phyloP scores from a whole-genome alignment of 2,329 filamentous ascomycete genomes.

The Fonsecaea pedrosoi region DNA sequence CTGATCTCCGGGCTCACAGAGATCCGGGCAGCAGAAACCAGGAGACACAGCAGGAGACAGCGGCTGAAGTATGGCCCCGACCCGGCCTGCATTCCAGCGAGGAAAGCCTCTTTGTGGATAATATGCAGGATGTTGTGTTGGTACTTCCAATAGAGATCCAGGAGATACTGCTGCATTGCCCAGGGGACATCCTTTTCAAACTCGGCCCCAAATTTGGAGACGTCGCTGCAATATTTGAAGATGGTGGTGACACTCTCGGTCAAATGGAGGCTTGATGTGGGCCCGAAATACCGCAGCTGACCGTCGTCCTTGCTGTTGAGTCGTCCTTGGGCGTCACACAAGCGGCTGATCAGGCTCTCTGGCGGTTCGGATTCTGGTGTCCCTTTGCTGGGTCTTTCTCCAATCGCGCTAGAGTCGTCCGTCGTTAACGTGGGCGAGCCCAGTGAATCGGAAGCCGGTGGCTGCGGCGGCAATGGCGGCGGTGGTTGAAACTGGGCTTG shows the following conservation, averaged over 20 bases:
- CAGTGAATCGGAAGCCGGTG: constrained; percentile 4
- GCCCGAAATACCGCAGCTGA: constrained; percentile 23
- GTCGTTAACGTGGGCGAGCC: constrained; percentile 8
- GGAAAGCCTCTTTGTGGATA: constrained; percentile 29
- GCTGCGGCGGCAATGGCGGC: constrained; percentile 5
- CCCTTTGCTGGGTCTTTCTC: constrained; percentile 5
- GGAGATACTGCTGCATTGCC: constrained; percentile 27
- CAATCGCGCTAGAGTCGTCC: constrained; percentile 9
- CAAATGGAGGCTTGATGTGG: constrained; percentile 23
- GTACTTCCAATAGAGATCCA: constrained; percentile 29
- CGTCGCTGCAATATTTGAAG: constrained; percentile 22
- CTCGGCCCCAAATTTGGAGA: constrained; percentile 15
- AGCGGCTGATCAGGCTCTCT: constrained; percentile 18
- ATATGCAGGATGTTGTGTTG: constrained; percentile 22
- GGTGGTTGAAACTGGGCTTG: not conserved
- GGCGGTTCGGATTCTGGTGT: constrained; percentile 10
- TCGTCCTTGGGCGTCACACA: constrained; percentile 14
- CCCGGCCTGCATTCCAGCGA: constrained; percentile 20
- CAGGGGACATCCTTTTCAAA: constrained; percentile 23
- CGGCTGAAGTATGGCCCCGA: constrained; percentile 23
- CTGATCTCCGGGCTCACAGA: constrained; percentile 21
- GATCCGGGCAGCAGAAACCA: constrained; percentile 21
- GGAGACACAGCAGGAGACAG: constrained; percentile 29
- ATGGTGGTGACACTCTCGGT: constrained; percentile 21
- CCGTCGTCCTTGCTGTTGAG: constrained; percentile 20